phyloP scores from a whole-genome alignment of 257 asterid genomes.

The Leonotis leonurus region DNA sequence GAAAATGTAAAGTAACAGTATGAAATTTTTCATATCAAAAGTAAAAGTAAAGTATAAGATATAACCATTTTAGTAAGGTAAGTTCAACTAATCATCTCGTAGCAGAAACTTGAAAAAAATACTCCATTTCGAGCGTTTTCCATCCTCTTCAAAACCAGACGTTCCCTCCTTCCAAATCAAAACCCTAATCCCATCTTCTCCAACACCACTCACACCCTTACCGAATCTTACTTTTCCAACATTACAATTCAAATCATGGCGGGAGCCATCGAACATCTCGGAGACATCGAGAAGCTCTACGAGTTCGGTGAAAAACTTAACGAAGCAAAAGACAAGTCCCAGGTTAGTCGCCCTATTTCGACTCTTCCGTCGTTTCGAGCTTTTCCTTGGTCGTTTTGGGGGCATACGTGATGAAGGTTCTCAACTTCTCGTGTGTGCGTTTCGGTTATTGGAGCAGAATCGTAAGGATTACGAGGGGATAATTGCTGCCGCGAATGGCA shows the following conservation, averaged over 20 bases:
- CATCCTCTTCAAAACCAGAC: neutral
- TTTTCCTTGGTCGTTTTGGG: neutral
- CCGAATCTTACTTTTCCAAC: neutral
- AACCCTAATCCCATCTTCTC: constrained; percentile 32
- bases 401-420: too few species aligned
- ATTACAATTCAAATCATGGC: constrained; percentile 32
- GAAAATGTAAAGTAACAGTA: too few species aligned
- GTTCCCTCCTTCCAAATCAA: constrained; percentile 10
- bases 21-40: too few species aligned
- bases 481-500: constrained; percentile 73
- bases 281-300: constrained; percentile 82
- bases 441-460: constrained; percentile 36
- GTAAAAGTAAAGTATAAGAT: too few species aligned
- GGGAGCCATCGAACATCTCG: constrained; percentile 38
- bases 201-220: neutral
- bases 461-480: constrained; percentile 71
- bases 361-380: neutral
- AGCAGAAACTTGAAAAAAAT: too few species aligned
- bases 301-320: constrained; percentile 73
- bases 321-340: constrained; percentile 75
- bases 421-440: neutral
- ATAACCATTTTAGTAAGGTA: too few species aligned
- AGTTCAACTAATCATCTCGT: too few species aligned
- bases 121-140: neutral
- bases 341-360: constrained; percentile 30